These are phyloP conservation scores for Yamadazyma kitorensis DNA, from an alignment of 805 yeast genomes.

Conservation along the genomic window DNA sequence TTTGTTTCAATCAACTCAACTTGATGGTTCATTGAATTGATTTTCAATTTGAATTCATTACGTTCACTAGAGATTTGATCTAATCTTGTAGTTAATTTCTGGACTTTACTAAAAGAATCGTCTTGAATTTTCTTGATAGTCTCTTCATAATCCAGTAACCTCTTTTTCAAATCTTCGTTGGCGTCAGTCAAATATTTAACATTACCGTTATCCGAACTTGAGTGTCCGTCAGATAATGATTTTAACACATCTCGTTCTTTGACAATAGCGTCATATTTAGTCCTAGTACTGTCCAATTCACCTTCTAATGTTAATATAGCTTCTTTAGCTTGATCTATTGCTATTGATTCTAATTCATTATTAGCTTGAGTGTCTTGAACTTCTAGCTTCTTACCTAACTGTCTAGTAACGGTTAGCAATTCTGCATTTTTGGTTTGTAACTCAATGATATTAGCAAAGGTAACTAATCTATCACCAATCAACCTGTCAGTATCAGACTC, in stretches of 20 bases:
- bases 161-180: conserved; percentile 29
- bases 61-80: conserved; percentile 56
- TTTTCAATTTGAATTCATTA: conserved; percentile 22
- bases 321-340: conserved; percentile 62
- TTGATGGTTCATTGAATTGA: conserved; percentile 12
- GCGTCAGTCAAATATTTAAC: conserved; percentile 22
- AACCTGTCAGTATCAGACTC: conserved; percentile 69
- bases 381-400: conserved; percentile 71
- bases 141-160: conserved; percentile 37
- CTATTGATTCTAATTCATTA: conserved; percentile 43
- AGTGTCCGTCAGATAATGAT: conserved; percentile 10
- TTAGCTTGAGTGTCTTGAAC: conserved; percentile 48
- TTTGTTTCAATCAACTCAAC: conserved; percentile 25
- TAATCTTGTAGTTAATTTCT: conserved; percentile 51
- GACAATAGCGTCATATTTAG: conserved; percentile 50
- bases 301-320: conserved; percentile 64
- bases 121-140: conserved; percentile 28
- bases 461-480: conserved; percentile 70
- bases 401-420: conserved; percentile 64
- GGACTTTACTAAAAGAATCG: conserved; percentile 43
- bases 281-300: conserved; percentile 50
- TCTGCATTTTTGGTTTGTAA: conserved; percentile 74
- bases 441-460: conserved; percentile 64
- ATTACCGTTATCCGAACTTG: conserved; percentile 12
- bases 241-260: conserved; percentile 72